Evolutionary conservation across 805 yeast species (phyloP), one percentile per base, ranked within the genome.

Genomic region (Barnettozyma botsteinii): DNA sequence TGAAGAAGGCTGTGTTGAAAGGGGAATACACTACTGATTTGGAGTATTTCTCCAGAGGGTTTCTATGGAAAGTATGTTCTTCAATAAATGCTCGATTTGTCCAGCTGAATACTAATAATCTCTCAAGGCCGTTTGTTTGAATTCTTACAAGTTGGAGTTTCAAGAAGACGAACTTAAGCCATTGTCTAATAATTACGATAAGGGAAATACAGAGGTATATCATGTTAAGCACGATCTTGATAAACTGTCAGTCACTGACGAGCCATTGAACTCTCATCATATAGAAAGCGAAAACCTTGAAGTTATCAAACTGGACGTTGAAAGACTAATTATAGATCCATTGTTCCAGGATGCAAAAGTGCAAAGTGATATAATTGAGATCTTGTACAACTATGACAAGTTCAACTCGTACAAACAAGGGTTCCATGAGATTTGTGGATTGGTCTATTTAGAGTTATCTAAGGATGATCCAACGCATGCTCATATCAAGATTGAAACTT

Each of bases 361-460:
- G 11, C 45, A 51, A 27, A 10, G 31, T 1, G 59, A 56, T 12
- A 46, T 56, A n/a, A 41, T 41, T 1, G 43, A 53, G 41, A 53
- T 56, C 14, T 28, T 56, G 8, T 56, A 45, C 46, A 56, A 52
- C 31, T 55, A 53, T 33, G 36, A 53, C 39, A 48, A 30, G 15
- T 52, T 50, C 35, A 47, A 55, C 0, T 49, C 57, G 1, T 69
- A 69, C 37, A 70, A 72, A 46, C 79, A 73, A 50, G 79, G 79
- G 0, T 61, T 67, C 41, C 79, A 73, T 53, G 79, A 73, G 50
- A 65, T 73, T 15, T 52, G 71, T 45, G 77, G 77, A 5, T 46
- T 73, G 39, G 56, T 73, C 4, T 73, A 67, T 50, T 52, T 67
- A 26, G 62, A 67, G 41, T 47, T 73, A 14, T 49, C 57, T 42